Percentiles rank a stretch among this genome's conserved stretches.
phyloP scores from a whole-genome alignment of 805 yeast genomes.

The Candida bentonensis region DNA sequence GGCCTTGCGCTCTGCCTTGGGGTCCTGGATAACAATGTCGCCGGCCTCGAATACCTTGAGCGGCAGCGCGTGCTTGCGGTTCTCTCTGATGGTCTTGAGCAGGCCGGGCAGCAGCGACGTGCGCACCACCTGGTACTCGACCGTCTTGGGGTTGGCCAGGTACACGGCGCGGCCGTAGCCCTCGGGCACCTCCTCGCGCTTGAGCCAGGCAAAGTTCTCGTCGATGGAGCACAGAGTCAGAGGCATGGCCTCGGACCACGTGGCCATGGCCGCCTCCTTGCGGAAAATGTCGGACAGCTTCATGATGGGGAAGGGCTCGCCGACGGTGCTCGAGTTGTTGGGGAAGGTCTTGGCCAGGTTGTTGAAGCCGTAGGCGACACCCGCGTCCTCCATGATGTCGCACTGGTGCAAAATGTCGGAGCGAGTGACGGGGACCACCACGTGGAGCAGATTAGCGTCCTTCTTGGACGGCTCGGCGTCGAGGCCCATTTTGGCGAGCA shows the following conservation, averaged over 20 bases:
- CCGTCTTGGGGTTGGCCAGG: conserved; percentile 90
- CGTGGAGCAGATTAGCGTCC: conserved; percentile 41
- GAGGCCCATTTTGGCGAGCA: conserved; percentile 73
- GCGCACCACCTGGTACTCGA: conserved; percentile 95
- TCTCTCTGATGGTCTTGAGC: conserved; percentile 87
- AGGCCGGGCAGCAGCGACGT: conserved; percentile 90
- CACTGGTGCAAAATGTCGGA: conserved; percentile 93
- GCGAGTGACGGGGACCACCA: conserved; percentile 82
- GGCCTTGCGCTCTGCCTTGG: conserved; percentile 72
- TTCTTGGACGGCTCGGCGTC: conserved; percentile 38
- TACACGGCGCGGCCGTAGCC: conserved; percentile 50
- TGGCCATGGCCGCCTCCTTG: conserved; percentile 81
- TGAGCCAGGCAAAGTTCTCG: conserved; percentile 84
- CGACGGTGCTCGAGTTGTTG: conserved; percentile 61
- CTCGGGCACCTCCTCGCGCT: conserved; percentile 57
- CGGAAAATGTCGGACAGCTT: conserved; percentile 84
- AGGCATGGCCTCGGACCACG: conserved; percentile 94
- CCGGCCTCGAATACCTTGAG: conserved; percentile 91
- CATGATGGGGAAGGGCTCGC: conserved; percentile 81
- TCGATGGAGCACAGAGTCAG: conserved; percentile 91
- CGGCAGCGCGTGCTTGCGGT: conserved; percentile 90
- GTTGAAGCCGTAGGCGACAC: conserved; percentile 90
- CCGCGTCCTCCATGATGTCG: conserved; percentile 98
- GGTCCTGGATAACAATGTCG: conserved; percentile 81
- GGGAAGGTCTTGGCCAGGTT: conserved; percentile 72